Evolutionary conservation across 1,284 basidiomycete genomes (phyloP).

Genomic region (Ceratobasidium sp.): DNA sequence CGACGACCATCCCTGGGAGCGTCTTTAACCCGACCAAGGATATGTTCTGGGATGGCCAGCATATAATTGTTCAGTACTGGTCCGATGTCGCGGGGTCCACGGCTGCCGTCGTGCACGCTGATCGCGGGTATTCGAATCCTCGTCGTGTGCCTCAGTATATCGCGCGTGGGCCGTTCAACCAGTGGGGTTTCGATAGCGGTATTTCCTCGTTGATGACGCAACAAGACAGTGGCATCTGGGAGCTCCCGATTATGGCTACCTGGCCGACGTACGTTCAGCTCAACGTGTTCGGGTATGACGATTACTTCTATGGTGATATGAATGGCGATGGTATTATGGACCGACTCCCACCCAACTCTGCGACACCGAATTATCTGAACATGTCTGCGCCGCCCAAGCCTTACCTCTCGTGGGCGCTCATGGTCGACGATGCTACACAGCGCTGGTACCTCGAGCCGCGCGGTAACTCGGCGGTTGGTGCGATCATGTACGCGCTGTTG

Average conservation of each 20-base stretch:
- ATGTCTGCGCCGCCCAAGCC: constrained; percentile 72
- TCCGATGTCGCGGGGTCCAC: constrained; percentile 71
- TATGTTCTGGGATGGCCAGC: constrained; percentile 84
- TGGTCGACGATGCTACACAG: constrained; percentile 80
- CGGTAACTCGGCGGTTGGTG: constrained; percentile 80
- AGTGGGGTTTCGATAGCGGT: constrained; percentile 90
- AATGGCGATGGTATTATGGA: constrained; percentile 89
- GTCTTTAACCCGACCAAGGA: constrained; percentile 63
- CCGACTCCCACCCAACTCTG: constrained; percentile 87
- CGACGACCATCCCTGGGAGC: constrained; percentile 69
- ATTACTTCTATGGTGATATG: constrained; percentile 90
- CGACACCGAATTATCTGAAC: constrained; percentile 87
- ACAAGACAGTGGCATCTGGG: constrained; percentile 68
- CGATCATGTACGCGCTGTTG: constrained; percentile 85
- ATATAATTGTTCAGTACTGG: constrained; percentile 92
- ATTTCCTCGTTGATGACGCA: constrained; percentile 73
- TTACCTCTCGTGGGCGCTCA: constrained; percentile 84
- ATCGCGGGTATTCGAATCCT: constrained; percentile 66
- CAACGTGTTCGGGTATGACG: constrained; percentile 87
- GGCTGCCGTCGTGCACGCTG: constrained; percentile 78
- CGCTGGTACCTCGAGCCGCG: constrained; percentile 83
- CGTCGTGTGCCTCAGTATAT: constrained; percentile 88
- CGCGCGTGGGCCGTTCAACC: constrained; percentile 86
- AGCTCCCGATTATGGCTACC: constrained; percentile 82
- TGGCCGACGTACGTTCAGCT: constrained; percentile 91